Percentiles rank a stretch among this genome's conserved stretches.
These are phyloP conservation scores for Cyberlindnera xishuangbannaensis DNA, from an alignment of 805 yeast genomes.

Conservation along the genomic window DNA sequence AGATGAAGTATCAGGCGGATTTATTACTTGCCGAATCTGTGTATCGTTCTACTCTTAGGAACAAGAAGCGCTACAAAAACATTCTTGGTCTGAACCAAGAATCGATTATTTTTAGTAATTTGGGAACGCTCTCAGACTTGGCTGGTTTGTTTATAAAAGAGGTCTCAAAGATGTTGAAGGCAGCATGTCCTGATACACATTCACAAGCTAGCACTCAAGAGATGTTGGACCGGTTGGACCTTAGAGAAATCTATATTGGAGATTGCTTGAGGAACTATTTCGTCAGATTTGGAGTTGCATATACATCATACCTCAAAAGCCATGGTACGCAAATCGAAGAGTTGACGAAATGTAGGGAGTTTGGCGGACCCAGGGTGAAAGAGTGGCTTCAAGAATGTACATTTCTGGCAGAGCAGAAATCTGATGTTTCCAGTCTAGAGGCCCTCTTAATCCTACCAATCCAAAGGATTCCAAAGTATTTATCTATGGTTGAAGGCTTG, in stretches of 20 bases:
- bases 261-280: slow-evolving; percentile 27
- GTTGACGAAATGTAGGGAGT: slow-evolving; percentile 16
- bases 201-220: slow-evolving; percentile 6
- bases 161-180: slow-evolving; percentile 5
- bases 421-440: slow-evolving; percentile 26
- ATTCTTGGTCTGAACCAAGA: slow-evolving; percentile 32
- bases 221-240: slow-evolving; percentile 10
- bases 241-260: slow-evolving; percentile 24
- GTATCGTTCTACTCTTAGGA: slow-evolving; percentile 28
- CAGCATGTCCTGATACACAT: neutral
- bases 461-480: slow-evolving; percentile 25
- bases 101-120: slow-evolving; percentile 37
- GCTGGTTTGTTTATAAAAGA: slow-evolving; percentile 28
- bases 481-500: slow-evolving; percentile 13
- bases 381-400: slow-evolving; percentile 33
- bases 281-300: slow-evolving; percentile 29
- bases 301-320: slow-evolving; percentile 27
- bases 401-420: slow-evolving; percentile 17
- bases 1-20: slow-evolving; percentile 27
- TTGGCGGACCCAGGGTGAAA: slow-evolving; percentile 19
- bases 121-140: slow-evolving; percentile 33
- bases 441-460: slow-evolving; percentile 29
- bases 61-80: slow-evolving; percentile 25
- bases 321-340: slow-evolving; percentile 28
- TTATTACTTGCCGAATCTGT: slow-evolving; percentile 28